Percentiles rank a stretch among this genome's conserved stretches.
phyloP scores from a whole-genome alignment of 2,329 filamentous ascomycete genomes.

The Parasarocladium wereldwijsianum region DNA sequence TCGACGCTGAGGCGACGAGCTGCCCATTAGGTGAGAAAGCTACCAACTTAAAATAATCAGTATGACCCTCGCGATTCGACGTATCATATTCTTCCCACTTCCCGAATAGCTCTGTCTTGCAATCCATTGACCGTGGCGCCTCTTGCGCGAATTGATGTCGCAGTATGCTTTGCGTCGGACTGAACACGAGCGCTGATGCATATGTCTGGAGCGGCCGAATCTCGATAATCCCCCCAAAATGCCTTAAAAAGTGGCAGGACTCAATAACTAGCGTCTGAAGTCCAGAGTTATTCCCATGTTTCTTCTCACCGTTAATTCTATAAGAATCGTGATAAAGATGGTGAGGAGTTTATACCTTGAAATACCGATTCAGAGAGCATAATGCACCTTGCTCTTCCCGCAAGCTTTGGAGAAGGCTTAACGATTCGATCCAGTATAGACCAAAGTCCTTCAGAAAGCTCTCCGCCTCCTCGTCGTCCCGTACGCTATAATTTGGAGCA shows the following conservation, averaged over 20 bases:
- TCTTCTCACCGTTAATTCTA: neutral
- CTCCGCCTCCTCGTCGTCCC: neutral
- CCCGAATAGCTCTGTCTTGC: neutral
- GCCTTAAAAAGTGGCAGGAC: constrained; percentile 1
- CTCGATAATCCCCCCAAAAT: constrained; percentile 1
- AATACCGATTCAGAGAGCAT: no score
- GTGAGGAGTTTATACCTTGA: no score
- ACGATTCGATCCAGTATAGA: neutral
- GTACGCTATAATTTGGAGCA: no score
- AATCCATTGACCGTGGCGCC: neutral
- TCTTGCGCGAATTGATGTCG: constrained; percentile 1
- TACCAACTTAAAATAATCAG: constrained; percentile 5
- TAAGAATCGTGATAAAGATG: no score
- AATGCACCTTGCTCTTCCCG: neutral
- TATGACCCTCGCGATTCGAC: constrained; percentile 5
- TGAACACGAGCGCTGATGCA: constrained; percentile 5
- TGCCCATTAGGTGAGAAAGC: constrained; percentile 7
- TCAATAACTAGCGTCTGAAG: neutral
- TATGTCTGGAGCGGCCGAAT: constrained; percentile 5
- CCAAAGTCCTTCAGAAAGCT: neutral
- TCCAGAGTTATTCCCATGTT: neutral
- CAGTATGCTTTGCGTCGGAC: constrained; percentile 1
- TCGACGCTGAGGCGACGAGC: constrained; percentile 1
- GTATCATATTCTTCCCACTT: constrained; percentile 4
- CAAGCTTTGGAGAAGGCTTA: neutral